Conservation (phyloP, 768 basidiomycete species). For the Psilocybe tampanensis region DNA sequence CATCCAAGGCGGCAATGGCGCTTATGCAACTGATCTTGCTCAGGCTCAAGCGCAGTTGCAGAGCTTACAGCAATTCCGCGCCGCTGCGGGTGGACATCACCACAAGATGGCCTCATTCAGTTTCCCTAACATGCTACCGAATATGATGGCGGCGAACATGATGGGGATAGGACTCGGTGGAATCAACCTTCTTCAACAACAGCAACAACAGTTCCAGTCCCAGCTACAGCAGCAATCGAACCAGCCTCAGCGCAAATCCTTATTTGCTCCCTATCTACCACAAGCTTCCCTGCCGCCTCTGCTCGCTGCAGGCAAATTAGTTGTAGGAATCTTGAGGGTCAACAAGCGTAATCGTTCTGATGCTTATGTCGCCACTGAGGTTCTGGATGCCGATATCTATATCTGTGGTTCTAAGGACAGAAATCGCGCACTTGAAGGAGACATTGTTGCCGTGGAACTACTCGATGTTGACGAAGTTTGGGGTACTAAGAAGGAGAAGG, state of each 20-base stretch:
- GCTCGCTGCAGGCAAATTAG: slow-evolving; percentile 94
- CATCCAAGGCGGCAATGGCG: slow-evolving; percentile 56
- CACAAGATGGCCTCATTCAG: slow-evolving; percentile 98
- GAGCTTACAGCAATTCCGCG: slow-evolving; percentile 95
- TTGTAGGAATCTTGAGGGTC: slow-evolving; percentile 95
- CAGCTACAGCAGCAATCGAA: slow-evolving; percentile 91
- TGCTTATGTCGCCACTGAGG: slow-evolving; percentile 98
- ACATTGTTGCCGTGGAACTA: slow-evolving; percentile 97
- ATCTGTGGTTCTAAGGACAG: slow-evolving; percentile 99
- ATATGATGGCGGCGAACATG: slow-evolving; percentile 97
- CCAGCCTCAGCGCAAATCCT: slow-evolving; percentile 95
- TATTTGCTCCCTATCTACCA: slow-evolving; percentile 98
- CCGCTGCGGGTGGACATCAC: slow-evolving; percentile 91
- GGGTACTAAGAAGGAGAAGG: slow-evolving; percentile 99
- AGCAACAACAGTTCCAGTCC: slow-evolving; percentile 93
- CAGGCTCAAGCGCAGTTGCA: slow-evolving; percentile 97
- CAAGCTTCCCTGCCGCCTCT: slow-evolving; percentile 97
- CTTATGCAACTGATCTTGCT: slow-evolving; percentile 83
- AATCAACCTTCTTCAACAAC: slow-evolving; percentile 86
- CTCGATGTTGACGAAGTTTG: slow-evolving; percentile 98
- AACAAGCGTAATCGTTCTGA: slow-evolving; percentile 99
- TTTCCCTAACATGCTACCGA: slow-evolving; percentile 97
- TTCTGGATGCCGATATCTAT: slow-evolving; percentile 97
- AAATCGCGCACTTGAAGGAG: slow-evolving; percentile 96
- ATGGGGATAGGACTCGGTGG: slow-evolving; percentile 87